These are phyloP conservation scores for Penicillium freii DNA, from an alignment of 2,329 filamentous ascomycete genomes.

Conservation along the genomic window DNA sequence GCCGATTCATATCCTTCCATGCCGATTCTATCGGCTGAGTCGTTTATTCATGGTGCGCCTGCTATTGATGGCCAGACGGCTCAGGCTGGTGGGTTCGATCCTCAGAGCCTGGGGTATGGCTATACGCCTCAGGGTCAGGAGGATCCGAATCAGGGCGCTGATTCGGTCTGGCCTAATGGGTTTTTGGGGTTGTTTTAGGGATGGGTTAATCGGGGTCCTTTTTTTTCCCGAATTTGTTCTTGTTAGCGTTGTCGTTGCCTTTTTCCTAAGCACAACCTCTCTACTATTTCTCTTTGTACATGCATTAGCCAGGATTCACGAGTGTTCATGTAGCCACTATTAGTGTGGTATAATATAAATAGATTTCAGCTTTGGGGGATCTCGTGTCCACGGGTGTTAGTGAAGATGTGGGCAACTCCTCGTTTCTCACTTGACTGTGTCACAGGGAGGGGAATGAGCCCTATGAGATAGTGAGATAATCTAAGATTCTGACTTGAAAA, in stretches of 20 bases:
- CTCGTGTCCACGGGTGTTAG: not conserved
- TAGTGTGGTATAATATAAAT: not conserved
- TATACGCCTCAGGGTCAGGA: slow-evolving; percentile 8
- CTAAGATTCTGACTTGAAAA: not conserved
- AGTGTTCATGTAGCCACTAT: not conserved
- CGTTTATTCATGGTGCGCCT: slow-evolving; percentile 15
- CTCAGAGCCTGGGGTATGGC: slow-evolving; percentile 5
- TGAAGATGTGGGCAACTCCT: not conserved
- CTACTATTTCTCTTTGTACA: not conserved
- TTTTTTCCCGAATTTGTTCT: not conserved
- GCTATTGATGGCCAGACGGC: not conserved
- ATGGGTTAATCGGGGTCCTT: not conserved
- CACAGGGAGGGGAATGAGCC: not conserved
- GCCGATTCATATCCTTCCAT: slow-evolving; percentile 4
- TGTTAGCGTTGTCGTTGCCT: not conserved
- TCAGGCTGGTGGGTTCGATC: not conserved
- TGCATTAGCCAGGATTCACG: not conserved
- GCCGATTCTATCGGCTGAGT: slow-evolving; percentile 20
- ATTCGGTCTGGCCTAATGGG: slow-evolving; percentile 16
- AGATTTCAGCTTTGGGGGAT: not conserved
- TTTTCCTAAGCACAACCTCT: not conserved
- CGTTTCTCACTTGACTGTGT: not conserved
- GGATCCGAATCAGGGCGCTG: slow-evolving; percentile 1
- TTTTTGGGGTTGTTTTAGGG: slow-evolving; percentile 22
- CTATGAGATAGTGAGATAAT: not conserved